Evolutionary conservation across 1,284 basidiomycete species (phyloP).

Genomic region (Clitocybe nebularis): DNA sequence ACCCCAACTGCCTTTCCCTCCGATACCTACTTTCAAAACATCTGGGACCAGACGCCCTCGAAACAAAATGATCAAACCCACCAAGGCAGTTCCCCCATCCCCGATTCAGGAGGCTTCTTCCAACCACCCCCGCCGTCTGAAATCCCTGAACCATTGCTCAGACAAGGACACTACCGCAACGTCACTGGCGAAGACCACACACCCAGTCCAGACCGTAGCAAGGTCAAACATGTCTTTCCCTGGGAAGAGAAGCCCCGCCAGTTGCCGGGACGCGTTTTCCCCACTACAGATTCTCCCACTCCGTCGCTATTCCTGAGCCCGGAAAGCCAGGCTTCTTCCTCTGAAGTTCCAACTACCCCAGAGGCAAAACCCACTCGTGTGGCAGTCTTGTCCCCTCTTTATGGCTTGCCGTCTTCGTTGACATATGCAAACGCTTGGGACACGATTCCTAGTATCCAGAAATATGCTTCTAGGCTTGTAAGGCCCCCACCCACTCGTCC

Average conservation of each 20-base stretch:
- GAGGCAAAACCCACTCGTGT: constrained; percentile 24
- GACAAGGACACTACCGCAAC: constrained; percentile 61
- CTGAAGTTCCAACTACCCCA: constrained; percentile 30
- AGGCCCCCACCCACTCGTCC: constrained; percentile 43
- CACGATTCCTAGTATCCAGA: constrained; percentile 69
- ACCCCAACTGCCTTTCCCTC: constrained; percentile 52
- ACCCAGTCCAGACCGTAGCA: constrained; percentile 65
- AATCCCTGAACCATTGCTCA: constrained; percentile 58
- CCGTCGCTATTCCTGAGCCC: constrained; percentile 45
- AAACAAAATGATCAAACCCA: constrained; percentile 35
- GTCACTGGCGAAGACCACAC: constrained; percentile 45
- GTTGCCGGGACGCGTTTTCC: constrained; percentile 72
- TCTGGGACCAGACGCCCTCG: constrained; percentile 59
- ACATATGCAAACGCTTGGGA: constrained; percentile 84
- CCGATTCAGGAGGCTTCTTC: constrained; percentile 50
- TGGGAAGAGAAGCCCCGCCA: constrained; percentile 81
- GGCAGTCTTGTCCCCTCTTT: constrained; percentile 30
- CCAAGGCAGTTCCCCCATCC: constrained; percentile 26
- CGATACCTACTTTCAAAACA: constrained; percentile 70
- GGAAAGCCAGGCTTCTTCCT: constrained; percentile 28
- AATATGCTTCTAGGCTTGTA: constrained; percentile 65
- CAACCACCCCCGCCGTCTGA: constrained; percentile 49
- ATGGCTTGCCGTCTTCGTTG: constrained; percentile 52
- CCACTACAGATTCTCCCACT: constrained; percentile 59
- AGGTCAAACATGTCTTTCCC: constrained; percentile 84